phyloP scores from a whole-genome alignment of 129 eudicot genomes.

The Pseudognaphalium luteoalbum region DNA sequence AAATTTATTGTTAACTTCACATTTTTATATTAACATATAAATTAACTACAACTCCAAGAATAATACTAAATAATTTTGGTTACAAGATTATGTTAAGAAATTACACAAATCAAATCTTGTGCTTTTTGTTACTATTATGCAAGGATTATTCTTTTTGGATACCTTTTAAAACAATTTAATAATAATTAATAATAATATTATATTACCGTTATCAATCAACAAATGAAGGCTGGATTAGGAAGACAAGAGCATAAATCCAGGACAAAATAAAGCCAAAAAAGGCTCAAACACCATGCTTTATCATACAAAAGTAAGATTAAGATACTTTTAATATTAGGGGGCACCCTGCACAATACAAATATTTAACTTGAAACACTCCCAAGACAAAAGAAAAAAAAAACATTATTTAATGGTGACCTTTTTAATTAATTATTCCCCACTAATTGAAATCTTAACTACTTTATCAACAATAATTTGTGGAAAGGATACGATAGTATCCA shows the following conservation, averaged over 20 bases:
- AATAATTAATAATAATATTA: background rate
- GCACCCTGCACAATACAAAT: slow-evolving; percentile 52
- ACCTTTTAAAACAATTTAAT: slow-evolving; percentile 1
- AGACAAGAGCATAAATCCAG: slow-evolving; percentile 33
- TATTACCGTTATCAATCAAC: background rate
- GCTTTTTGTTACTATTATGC: background rate
- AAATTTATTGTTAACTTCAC: no score
- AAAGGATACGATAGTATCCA: slow-evolving; percentile 35
- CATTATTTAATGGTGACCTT: slow-evolving; percentile 24
- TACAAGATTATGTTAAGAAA: no score
- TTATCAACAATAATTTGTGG: slow-evolving; percentile 14
- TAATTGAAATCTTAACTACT: slow-evolving; percentile 19
- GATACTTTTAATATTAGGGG: slow-evolving; percentile 9
- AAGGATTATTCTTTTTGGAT: background rate
- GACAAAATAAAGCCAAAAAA: slow-evolving; percentile 38
- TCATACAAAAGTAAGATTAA: slow-evolving; percentile 38
- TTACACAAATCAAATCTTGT: background rate
- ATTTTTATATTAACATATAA: no score
- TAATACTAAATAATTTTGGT: no score
- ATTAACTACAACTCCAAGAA: no score
- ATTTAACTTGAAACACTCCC: slow-evolving; percentile 9
- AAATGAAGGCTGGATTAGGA: slow-evolving; percentile 22
- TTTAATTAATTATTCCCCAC: slow-evolving; percentile 31
- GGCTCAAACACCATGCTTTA: slow-evolving; percentile 32
- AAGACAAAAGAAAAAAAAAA: slow-evolving; percentile 13